Evolutionary conservation across 495 filamentous ascomycete genomes (phyloP).

Genomic region (Aspergillus diversus): DNA sequence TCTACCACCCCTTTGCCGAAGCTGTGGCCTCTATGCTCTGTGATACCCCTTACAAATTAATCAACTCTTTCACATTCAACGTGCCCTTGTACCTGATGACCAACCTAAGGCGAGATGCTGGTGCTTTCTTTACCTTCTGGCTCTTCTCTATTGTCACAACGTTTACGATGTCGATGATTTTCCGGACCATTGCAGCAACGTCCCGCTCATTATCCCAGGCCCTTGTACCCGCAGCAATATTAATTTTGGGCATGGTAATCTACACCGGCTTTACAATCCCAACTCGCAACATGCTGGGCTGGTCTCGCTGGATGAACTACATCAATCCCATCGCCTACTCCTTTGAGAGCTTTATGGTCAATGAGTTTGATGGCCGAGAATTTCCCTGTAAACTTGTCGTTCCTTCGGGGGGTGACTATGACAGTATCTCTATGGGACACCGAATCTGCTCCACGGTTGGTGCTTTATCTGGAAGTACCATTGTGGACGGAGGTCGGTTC

Average conservation of each 20-base stretch:
- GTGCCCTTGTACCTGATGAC: conserved; percentile 58
- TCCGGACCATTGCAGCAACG: conserved; percentile 47
- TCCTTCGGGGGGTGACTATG: conserved; percentile 41
- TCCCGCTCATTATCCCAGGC: conserved; percentile 51
- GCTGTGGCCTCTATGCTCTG: conserved; percentile 55
- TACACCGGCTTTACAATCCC: conserved; percentile 52
- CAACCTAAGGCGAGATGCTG: conserved; percentile 44
- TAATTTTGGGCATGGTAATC: conserved; percentile 46
- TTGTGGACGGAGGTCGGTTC: conserved; percentile 52
- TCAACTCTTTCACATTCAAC: conserved; percentile 48
- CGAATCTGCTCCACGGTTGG: conserved; percentile 19
- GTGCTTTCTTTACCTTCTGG: conserved; percentile 61
- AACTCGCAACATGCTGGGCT: conserved; percentile 48
- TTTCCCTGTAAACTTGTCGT: conserved; percentile 51
- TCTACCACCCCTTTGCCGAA: conserved; percentile 62
- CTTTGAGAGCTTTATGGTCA: conserved; percentile 49
- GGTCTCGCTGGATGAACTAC: conserved; percentile 52
- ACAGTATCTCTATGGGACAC: conserved; percentile 26
- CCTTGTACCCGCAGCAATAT: conserved; percentile 44
- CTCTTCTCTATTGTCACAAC: conserved; percentile 53
- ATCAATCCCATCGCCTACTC: conserved; percentile 48
- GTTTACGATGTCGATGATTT: conserved; percentile 57
- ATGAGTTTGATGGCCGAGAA: conserved; percentile 60
- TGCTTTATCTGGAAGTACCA: conserved; percentile 34
- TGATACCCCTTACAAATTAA: conserved; percentile 58